These are phyloP conservation scores for Mallotus nudiflorus DNA, from an alignment of 345 rosid species.

Conservation along the genomic window DNA sequence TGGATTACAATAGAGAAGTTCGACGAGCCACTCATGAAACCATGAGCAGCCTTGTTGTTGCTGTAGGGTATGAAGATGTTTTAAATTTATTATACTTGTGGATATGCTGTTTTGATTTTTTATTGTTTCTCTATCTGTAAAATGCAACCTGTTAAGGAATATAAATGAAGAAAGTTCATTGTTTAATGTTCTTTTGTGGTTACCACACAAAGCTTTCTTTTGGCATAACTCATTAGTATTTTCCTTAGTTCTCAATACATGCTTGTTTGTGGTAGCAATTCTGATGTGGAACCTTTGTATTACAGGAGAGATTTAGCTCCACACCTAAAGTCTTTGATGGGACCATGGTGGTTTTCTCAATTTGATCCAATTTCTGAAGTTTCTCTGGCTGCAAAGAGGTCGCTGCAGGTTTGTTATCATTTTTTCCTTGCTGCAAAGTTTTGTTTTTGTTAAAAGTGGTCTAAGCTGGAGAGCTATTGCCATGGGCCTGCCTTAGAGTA, in stretches of 20 bases:
- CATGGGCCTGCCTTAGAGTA: not conserved
- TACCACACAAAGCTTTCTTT: not conserved
- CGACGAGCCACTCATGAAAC: constrained; percentile 88
- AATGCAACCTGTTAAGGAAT: constrained; percentile 15
- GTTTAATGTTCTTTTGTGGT: not conserved
- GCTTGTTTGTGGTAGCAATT: constrained; percentile 4
- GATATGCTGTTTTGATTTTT: not conserved
- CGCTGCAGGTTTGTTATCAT: constrained; percentile 65
- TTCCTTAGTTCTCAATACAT: not conserved
- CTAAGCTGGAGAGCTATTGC: not conserved
- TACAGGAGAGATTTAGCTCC: constrained; percentile 89
- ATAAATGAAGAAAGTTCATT: constrained; percentile 8
- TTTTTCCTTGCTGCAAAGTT: not conserved
- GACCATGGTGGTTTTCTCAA: constrained; percentile 99
- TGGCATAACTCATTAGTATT: not conserved
- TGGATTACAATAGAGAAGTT: constrained; percentile 94
- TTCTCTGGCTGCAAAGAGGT: constrained; percentile 80
- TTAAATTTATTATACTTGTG: not conserved
- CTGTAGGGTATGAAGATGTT: constrained; percentile 63
- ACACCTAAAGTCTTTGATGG: constrained; percentile 83
- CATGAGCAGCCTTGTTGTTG: constrained; percentile 70
- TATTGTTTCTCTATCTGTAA: constrained; percentile 10
- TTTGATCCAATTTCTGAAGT: constrained; percentile 86
- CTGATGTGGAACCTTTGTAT: constrained; percentile 21
- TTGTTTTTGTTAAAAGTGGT: not conserved